Conservation (phyloP, 495 filamentous ascomycete species). For the Saxophila tyrrhenica region DNA sequence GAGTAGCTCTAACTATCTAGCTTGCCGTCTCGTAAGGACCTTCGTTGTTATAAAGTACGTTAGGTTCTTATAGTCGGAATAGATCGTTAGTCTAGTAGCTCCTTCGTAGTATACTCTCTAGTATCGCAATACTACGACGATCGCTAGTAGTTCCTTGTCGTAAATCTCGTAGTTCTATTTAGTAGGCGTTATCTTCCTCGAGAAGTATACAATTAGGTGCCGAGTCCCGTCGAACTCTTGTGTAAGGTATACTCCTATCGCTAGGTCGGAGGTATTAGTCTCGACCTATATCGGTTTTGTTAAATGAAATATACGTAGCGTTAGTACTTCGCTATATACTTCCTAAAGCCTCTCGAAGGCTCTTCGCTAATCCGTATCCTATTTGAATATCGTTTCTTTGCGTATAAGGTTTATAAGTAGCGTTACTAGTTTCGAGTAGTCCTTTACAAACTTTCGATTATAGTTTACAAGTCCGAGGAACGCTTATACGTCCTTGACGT, state of each 20-base stretch:
- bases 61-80: slow-evolving; percentile 21
- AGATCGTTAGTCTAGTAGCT: slow-evolving; percentile 18
- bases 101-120: slow-evolving; percentile 24
- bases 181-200: slow-evolving; percentile 16
- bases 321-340: slow-evolving; percentile 31
- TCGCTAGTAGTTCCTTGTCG: slow-evolving; percentile 32
- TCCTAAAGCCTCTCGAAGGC: slow-evolving; percentile 39
- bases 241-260: slow-evolving; percentile 1
- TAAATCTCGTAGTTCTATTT: slow-evolving; percentile 16
- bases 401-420: slow-evolving; percentile 9
- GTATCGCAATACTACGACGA: slow-evolving; percentile 25
- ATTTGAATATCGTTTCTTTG: slow-evolving; percentile 9
- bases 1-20: slow-evolving; percentile 17
- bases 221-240: slow-evolving; percentile 19
- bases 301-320: slow-evolving; percentile 10
- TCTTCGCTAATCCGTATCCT: slow-evolving; percentile 20
- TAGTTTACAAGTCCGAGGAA: slow-evolving; percentile 23
- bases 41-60: slow-evolving; percentile 6
- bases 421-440: slow-evolving; percentile 13
- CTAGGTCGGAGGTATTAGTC: slow-evolving; percentile 21
- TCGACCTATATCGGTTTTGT: slow-evolving; percentile 11
- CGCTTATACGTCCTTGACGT: slow-evolving; percentile 12
- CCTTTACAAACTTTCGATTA: slow-evolving; percentile 16
- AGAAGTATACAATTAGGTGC: slow-evolving; percentile 24
- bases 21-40: slow-evolving; percentile 1